Base-by-base conservation (phyloP, 2,329 filamentous ascomycete genomes). In the Penicillium sp. region DNA sequence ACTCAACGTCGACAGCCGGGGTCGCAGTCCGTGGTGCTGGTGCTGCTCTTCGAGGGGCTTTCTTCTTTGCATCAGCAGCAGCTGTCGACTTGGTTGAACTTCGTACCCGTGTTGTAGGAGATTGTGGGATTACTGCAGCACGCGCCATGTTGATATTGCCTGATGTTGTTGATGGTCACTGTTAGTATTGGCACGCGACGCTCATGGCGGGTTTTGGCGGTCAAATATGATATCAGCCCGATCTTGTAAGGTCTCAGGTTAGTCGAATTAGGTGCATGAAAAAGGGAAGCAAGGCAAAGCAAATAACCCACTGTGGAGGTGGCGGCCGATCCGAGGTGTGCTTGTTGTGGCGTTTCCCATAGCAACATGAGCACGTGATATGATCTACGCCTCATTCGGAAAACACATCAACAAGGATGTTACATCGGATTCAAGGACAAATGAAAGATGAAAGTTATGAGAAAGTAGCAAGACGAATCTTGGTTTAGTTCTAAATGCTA, bases 111-210 rank as follows among this genome's bases (percentile, higher is more conserved):
- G 62, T 66, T 5, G 44, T 58, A 37, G 63, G 63, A 38, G 62
- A 62, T 11, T 56, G 56, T 4, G 63, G 63, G 19, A 66, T 57
- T 35, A 66, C 59, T 40, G 63, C 63, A 37, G 63, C 62, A 38
- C 63, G 63, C 45, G 63, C 63, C 63, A 66, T 66, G 25, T 49
- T 50, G 47, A 38, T 50, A 17, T 38, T 37, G 56, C 28, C 31
- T 5, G 56, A 50, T 11, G 26, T 43, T 14, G 49, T 55, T 14
- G 19, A 35, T 53, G 17, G 50, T 56, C 54, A 45, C 46, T 35
- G 28, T 52, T 30, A 38, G 41, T 36, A 14, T 31, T 52, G 33
- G 28, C 25, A 53, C 10, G 53, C 42, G 49, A 35, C 33, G 46
- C 56, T 64, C 62, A 66, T 64, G 54, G 50, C 57, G 56, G 43